Evolutionary conservation across 2,329 filamentous ascomycete species (phyloP), one percentile per base, ranked within the genome.

Genomic region (Knufia fluminis): DNA sequence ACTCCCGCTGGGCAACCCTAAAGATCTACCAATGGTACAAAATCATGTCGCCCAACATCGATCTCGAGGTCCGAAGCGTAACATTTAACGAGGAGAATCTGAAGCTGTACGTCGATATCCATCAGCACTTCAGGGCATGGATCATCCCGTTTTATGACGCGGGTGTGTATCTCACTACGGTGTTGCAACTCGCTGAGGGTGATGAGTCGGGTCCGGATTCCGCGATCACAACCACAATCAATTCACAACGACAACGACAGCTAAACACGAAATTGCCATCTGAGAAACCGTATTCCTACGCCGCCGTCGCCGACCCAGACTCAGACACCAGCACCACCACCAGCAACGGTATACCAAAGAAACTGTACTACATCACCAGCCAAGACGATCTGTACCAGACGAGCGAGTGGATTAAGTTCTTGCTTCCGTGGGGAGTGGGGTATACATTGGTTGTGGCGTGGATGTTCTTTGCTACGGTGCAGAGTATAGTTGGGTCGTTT

Each of bases 331-430:
- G 22, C 20, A 22, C 24, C 39, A 9, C 40, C 55, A 17, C 23
- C 22, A 42, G 50, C 14, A 48, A 55, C 22, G 59, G 64, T 1
- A 59, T 20, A 59, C 62, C 7, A 55, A 61, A 31, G 47, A 51
- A 43, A 16, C 8, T 39, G 14, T 92, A 89, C 68, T 85, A 82
- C 62, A 90, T 94, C 54, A 66, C 72, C 4, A 76, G 73, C 16
- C 89, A 95, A 63, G 82, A 94, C 56, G 88, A 95, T 62, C 68
- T 90, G 6, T 94, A 94, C 61, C 86, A 91, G 60, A 73, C 80
- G 1, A 82, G 80, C 43, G 83, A 94, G 57, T 83, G 82, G 54
- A 70, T 91, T 53, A 82, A 83, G 58, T 92, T 94, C 61, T 58
- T 90, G 16, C 60, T 77, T 14, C 80, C 83, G 8, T 77, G 71